Base-by-base conservation (phyloP, 2,329 filamentous ascomycete species). In the Myriosclerotinia scirpicola region DNA sequence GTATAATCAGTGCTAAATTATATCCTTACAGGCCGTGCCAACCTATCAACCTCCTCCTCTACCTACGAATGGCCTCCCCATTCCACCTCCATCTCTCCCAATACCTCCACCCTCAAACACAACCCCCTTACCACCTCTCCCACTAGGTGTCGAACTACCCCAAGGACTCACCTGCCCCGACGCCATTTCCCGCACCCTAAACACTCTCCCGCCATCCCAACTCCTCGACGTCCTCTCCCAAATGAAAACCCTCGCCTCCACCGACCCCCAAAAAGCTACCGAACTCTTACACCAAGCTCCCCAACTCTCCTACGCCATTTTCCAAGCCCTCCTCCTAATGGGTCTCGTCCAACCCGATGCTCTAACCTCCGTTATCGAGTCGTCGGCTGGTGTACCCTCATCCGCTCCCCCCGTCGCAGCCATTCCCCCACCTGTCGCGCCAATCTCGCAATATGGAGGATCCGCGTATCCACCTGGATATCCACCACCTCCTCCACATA, bases 271-370 rank as follows among this genome's bases (percentile, higher is more conserved):
- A 26, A 90, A 92, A 75, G 93, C 93, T 4, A 93, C 90, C 0
- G 92, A 96, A 75, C 87, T 98, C 52, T 86, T 99, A 53, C 85
- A 90, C 69, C 90, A 94, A 80, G 93, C 93, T 1, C 95, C 95
- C 0, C 95, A 99, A 79, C 87, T 99, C 54, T 88, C 92, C 5
- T 98, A 96, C 75, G 95, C 95, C 67, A 90, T 98, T 71, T 98
- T 98, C 80, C 94, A 98, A 79, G 91, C 93, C 34, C 85, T 98
- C 12, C 86, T 98, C 2, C 86, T 97, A 48, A 95, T 98, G 86
- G 92, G 93, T 55, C 87, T 98, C 12, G 92, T 98, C 66, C 94
- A 95, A 67, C 90, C 92, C 17, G 88, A 89, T 73, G 88, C 93
- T 3, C 88, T 98, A 65, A 86, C 89, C 69, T 89, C 90, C 5